Base-by-base conservation (phyloP, 2,329 filamentous ascomycete species). In the Gremmenia infestans region DNA sequence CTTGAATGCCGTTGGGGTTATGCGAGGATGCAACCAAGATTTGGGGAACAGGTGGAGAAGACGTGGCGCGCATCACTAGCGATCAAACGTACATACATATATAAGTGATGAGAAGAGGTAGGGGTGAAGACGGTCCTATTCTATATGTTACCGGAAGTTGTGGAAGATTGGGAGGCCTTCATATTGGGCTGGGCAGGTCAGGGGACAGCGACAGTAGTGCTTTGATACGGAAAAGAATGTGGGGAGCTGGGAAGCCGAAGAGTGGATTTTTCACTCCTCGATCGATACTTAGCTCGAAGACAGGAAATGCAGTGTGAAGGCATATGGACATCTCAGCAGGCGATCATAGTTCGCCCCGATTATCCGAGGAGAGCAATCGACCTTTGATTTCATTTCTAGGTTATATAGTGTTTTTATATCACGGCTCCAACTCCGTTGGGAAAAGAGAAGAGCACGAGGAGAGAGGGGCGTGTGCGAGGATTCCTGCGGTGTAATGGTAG, bases 1-100 rank as follows among this genome's bases (percentile, higher is more conserved):
- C 42, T 57, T 57, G 53, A 51, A n/a, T 55, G 53, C 56, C 50
- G 56, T 51, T 51, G 48, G 35, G 47, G 53, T 51, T 55, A 55
- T 55, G 53, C 50, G 56, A 56, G 53, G 47, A 53, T 47, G 56
- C 53, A 59, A 50, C 53, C 48, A 57, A 54, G 45, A 25, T 22
- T 45, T 23, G 19, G 19, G 40, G 28, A 40, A 35, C 32, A 22
- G 37, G 48, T 42, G 48, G 36, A 28, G 37, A 17, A 12, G 36
- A 43, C n/a, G 45, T 23, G 39, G 40, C 15, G 8, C 4, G 15
- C 28, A 14, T 22, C 47, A 36, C 28, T 51, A 48, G 48, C 50
- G 45, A 53, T 45, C 32, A 22, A 12, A 48, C 36, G 23, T 39
- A 47, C 47, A 53, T 50, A 53, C 53, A 45, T 39, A 25, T 52